Evolutionary conservation across 2,329 filamentous ascomycete genomes (phyloP), one percentile per base, ranked within the genome.

Genomic region (Pseudogymnoascus sp.): DNA sequence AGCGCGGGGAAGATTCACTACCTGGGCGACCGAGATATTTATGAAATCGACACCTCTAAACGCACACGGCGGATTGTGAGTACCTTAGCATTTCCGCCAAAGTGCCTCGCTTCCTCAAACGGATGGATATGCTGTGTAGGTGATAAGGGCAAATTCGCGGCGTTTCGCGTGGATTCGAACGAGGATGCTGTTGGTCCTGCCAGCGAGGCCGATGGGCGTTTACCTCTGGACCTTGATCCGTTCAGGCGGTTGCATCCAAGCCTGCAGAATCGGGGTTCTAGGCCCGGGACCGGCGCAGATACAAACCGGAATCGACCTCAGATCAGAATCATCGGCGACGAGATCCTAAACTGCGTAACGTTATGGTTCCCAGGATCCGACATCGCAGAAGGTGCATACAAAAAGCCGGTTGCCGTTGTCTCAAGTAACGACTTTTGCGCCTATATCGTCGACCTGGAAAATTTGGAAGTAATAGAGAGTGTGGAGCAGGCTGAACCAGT

Each of bases 351-450:
- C 71, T 87, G 84, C 73, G 81, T 87, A 68, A 87, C 84, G 15
- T 75, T 87, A 31, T 87, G 85, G 85, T 82, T 80, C 51, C 78
- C 80, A 2, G 7, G 67, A 73, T 31, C 69, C 66, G 21, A 64
- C 65, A 4, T 67, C 66, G 55, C 68, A 61, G 67, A 70, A 5
- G 74, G 71, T 13, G 76, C 79, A 51, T 84, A 86, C 70, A 68
- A 70, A 13, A 74, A 77, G 15, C 77, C 81, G 1, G 80, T 92
- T n/a, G 89, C 86, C 60, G 82, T 90, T 51, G 77, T 97, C 69
- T 85, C 90, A 51, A 97, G 97, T 76, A 99, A 99, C 72, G 94
- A 97, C 76, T 88, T 87, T 72, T 91, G 90, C 1, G 89, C 97
- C 62, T 88, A 88, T 29, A 77, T 97, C n/a, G 91, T 95, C 71